phyloP scores from a whole-genome alignment of 1,284 basidiomycete genomes.

The Sphaerobolus stellatus region DNA sequence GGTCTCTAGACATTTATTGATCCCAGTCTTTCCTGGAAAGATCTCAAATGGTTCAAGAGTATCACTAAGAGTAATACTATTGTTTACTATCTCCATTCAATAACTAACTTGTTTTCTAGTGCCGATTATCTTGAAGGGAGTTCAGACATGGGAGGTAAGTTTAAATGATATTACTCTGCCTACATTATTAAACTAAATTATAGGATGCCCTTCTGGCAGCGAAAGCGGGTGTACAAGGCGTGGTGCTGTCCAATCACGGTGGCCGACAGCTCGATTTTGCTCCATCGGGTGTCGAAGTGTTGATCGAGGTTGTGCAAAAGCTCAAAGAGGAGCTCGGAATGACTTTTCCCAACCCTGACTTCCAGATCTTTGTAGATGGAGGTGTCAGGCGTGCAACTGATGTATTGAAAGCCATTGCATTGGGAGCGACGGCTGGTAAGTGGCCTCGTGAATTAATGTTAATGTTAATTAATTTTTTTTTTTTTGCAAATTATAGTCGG shows the following conservation, averaged over 20 bases:
- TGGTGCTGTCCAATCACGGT: slow-evolving; percentile 91
- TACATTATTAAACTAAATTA: not conserved
- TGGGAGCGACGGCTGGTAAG: slow-evolving; percentile 86
- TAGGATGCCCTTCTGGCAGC: slow-evolving; percentile 87
- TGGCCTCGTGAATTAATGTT: slow-evolving; percentile 8
- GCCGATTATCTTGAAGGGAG: slow-evolving; percentile 91
- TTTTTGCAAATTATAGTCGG: slow-evolving; percentile 54
- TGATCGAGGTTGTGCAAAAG: slow-evolving; percentile 82
- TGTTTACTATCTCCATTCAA: not conserved
- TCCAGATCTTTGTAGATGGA: slow-evolving; percentile 90
- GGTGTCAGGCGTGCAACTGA: slow-evolving; percentile 91
- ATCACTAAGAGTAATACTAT: slow-evolving; percentile 74
- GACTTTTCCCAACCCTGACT: slow-evolving; percentile 37
- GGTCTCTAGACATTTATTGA: slow-evolving; percentile 85
- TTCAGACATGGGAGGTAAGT: slow-evolving; percentile 85
- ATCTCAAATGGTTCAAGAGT: slow-evolving; percentile 84
- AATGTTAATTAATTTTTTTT: slow-evolving; percentile 1
- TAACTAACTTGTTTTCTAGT: slow-evolving; percentile 44
- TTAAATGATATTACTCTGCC: not conserved
- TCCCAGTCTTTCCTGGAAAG: slow-evolving; percentile 83
- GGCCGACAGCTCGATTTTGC: slow-evolving; percentile 92
- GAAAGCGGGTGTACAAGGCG: slow-evolving; percentile 76
- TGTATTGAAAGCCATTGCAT: slow-evolving; percentile 88
- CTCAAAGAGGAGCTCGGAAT: slow-evolving; percentile 52
- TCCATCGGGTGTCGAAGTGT: slow-evolving; percentile 85